These are phyloP conservation scores for Penicillium verhagenii DNA, from an alignment of 495 filamentous ascomycete species.

Conservation along the genomic window DNA sequence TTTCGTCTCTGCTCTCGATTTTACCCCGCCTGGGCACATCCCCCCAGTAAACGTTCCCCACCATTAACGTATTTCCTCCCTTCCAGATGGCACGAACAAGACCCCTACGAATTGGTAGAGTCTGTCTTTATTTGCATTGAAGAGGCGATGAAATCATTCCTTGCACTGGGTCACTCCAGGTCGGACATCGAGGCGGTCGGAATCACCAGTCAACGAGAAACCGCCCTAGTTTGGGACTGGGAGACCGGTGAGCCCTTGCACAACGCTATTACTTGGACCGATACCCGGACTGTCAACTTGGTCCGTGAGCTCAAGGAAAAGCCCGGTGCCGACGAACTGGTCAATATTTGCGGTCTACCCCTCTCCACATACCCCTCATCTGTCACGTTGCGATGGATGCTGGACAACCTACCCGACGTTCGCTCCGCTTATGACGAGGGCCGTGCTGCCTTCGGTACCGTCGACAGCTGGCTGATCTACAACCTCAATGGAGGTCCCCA, in stretches of 20 bases:
- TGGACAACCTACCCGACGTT: conserved; percentile 70
- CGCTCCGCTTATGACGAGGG: conserved; percentile 76
- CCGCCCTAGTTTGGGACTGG: conserved; percentile 86
- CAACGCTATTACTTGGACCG: conserved; percentile 93
- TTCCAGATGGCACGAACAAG: conserved; percentile 90
- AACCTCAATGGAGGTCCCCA: conserved; percentile 81
- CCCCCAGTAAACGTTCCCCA: no score
- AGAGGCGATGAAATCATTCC: conserved; percentile 71
- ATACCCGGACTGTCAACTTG: conserved; percentile 76
- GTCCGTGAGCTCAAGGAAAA: conserved; percentile 77
- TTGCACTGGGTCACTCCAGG: conserved; percentile 65
- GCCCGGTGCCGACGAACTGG: conserved; percentile 65
- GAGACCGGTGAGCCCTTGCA: conserved; percentile 81
- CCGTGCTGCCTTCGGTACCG: conserved; percentile 85
- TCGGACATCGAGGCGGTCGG: conserved; percentile 81
- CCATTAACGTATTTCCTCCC: conserved; percentile 10
- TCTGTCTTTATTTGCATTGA: conserved; percentile 87
- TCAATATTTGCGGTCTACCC: conserved; percentile 78
- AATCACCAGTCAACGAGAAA: conserved; percentile 95
- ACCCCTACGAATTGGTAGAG: conserved; percentile 73
- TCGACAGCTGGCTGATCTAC: conserved; percentile 90
- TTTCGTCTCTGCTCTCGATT: no score
- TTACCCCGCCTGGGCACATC: neutral
- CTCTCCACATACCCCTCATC: conserved; percentile 93
- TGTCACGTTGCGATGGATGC: conserved; percentile 84